Base-by-base conservation (phyloP, 768 basidiomycete species). In the Amanita polypyramis region DNA sequence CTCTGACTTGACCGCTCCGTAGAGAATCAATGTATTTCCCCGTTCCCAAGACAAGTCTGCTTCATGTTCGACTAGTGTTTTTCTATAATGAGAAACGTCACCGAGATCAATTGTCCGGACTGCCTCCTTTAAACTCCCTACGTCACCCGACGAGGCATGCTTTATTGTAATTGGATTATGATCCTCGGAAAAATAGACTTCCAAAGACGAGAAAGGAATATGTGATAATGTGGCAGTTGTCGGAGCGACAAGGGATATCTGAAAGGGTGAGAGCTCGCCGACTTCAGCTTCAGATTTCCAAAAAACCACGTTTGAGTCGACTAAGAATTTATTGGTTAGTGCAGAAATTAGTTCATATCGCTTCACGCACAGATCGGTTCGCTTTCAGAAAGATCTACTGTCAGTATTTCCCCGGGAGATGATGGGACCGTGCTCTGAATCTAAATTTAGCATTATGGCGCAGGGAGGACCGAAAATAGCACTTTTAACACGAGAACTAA, bases 351-450 rank as follows among this genome's bases (percentile, higher is more conserved):
- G 27, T 29, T n/a, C 14, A n/a, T 7, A 7, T 23, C 5, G 15
- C 19, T 27, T 44, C 49, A 56, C 80, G 47, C 61, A 87, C 85
- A 70, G 11, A 86, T 74, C 1, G 80, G 75, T 38, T 73, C 71
- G 1, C 79, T 74, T 48, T 87, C 81, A 21, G 70, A 63, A 32
- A 85, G 64, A 51, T 89, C 79, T 4, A 91, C 68, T 3, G 75
- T 58, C 29, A 93, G 59, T 5, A 77, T 62, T 17, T 71, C 70
- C 21, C 80, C 74, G n/a, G 73, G 60, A 2, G 68, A 66, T 0
- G 77, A 63, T 4, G 89, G 88, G 0, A 83, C 72, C 4, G 85
- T 82, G 48, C 79, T 87, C 88, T 93, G 44, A n/a, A 17, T 4
- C 33, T 5, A 27, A 12, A 29, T 48, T 45, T 32, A 35, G 29